These are phyloP conservation scores for Yarrowia hollandica DNA, from an alignment of 805 yeast genomes.

Conservation along the genomic window DNA sequence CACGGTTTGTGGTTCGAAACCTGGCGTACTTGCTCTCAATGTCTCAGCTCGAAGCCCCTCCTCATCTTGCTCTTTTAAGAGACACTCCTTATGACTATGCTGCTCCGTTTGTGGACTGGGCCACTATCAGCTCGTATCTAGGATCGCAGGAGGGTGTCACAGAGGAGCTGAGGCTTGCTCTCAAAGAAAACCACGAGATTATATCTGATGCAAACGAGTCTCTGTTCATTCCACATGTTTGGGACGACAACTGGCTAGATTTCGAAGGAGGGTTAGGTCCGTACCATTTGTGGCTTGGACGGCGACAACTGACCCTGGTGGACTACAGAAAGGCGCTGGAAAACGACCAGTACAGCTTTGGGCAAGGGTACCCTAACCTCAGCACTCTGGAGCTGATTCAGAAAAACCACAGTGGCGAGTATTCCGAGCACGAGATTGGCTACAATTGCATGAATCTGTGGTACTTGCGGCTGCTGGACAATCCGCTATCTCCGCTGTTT, in stretches of 20 bases:
- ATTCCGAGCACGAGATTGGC: neutral
- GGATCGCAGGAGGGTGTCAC: neutral
- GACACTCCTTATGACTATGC: conserved; percentile 10
- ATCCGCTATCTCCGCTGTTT: neutral
- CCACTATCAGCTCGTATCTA: neutral
- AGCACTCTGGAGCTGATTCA: neutral
- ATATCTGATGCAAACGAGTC: conserved; percentile 1
- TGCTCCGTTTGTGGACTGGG: conserved; percentile 8
- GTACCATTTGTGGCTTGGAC: conserved; percentile 11
- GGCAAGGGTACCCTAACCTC: conserved; percentile 2
- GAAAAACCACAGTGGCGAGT: neutral
- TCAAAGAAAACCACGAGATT: neutral
- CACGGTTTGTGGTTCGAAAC: neutral
- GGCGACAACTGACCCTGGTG: neutral
- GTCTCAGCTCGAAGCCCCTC: neutral
- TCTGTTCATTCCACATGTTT: neutral
- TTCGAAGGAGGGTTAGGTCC: conserved; percentile 4
- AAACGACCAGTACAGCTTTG: neutral
- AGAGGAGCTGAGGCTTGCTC: neutral
- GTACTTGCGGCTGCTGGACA: conserved; percentile 11
- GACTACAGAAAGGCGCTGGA: neutral
- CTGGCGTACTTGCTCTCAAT: conserved; percentile 4
- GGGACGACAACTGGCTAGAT: neutral
- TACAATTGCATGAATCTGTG: conserved; percentile 18
- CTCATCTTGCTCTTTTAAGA: neutral